Evolutionary conservation across 768 basidiomycete genomes (phyloP).

Genomic region (Serendipita sp.): DNA sequence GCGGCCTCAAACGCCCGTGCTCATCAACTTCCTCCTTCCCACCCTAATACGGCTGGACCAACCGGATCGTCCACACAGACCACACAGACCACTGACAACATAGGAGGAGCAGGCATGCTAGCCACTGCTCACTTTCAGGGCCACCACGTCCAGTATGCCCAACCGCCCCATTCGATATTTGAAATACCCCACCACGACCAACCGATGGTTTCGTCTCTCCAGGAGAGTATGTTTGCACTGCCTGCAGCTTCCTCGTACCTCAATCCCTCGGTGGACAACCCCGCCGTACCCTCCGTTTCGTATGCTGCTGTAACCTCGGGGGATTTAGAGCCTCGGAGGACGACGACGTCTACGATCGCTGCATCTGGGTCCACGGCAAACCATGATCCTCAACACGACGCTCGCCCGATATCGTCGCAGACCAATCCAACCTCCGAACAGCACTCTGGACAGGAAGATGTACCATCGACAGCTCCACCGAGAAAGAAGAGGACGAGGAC

Average conservation of each 20-base stretch:
- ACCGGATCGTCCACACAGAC: neutral
- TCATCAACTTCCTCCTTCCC: neutral
- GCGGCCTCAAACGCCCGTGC: neutral
- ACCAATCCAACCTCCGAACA: too few relatives aligned
- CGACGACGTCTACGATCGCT: neutral
- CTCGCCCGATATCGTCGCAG: too few relatives aligned
- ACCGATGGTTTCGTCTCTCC: neutral
- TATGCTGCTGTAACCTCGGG: neutral
- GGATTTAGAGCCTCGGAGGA: neutral
- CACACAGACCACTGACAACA: neutral
- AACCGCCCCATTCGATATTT: neutral
- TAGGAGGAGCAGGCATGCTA: neutral
- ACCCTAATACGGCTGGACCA: neutral
- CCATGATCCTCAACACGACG: too few relatives aligned
- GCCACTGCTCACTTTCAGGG: neutral
- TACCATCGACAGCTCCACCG: neutral
- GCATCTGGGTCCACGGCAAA: too few relatives aligned
- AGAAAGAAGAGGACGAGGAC: conserved; percentile 46
- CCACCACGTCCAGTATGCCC: neutral
- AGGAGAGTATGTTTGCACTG: neutral
- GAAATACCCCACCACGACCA: neutral
- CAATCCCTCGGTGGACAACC: too few relatives aligned
- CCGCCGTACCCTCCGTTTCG: too few relatives aligned
- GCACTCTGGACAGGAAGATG: neutral
- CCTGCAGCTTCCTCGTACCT: neutral